Evolutionary conservation across 352 stramenopile genomes (phyloP), one percentile per base, ranked within the genome.

Genomic region (Globisporangium polare): DNA sequence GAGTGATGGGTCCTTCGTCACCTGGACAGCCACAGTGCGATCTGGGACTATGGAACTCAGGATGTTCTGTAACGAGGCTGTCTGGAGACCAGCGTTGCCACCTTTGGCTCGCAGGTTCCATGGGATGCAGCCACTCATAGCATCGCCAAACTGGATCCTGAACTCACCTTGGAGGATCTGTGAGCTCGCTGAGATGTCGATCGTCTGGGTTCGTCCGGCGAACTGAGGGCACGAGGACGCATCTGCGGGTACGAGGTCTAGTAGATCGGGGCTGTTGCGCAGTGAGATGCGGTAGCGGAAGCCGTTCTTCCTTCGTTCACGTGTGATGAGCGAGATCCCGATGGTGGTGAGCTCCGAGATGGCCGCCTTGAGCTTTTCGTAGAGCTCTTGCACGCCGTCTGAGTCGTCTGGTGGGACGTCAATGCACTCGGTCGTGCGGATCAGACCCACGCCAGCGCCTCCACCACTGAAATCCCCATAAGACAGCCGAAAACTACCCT

Each of bases 261-360:
- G 57, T 26, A 90, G 49, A 43, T 87, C 69, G 17, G 59, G 62
- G 27, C 73, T 84, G 51, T 77, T 86, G 58, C 78, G 67, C 52
- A 91, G 85, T 31, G 58, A 51, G 13, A 93, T 63, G 0, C 51
- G 50, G 33, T 89, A 89, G 4, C 77, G 77, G 71, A 75, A 88
- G 0, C 83, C 83, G 53, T 83, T 87, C 0, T 59, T 62, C 1
- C 66, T 43, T 4, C 42, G 59, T 0, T 42, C 20, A 31, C 78
- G 56, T 5, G 59, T 58, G 8, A 88, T 60, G 0, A 62, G 66
- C 5, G 49, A 66, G 43, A 92, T 73, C 3, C 80, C 80, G 27
- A 90, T 86, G 2, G 80, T 90, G 18, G 74, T 70, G 3, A 92
- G 47, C 31, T 76, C 60, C 26, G 73, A 58, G n/a, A 90, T 73